Evolutionary conservation across 176 grass and related monocot species (phyloP), one percentile per base, ranked within the genome.

Genomic region (Zoysia japonica): DNA sequence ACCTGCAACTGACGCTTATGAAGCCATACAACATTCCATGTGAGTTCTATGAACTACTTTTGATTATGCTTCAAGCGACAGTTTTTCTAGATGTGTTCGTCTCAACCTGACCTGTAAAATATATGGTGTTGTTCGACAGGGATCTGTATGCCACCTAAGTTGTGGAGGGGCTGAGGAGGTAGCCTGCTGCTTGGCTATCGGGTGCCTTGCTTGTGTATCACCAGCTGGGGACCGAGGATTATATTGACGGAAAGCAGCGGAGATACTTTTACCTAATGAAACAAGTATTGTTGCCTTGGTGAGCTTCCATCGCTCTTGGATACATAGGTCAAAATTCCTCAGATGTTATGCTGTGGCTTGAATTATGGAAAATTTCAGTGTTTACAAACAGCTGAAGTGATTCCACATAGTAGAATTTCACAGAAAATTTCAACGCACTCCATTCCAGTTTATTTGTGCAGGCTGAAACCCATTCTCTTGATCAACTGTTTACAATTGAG

Each of bases 141-240:
- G 96, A 98, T 70, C 78, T 98, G 12, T 98, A 98, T 81, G 95
- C 95, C 52, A 89, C 89, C 57, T 98, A 98, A 47, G 83, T 94
- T 16, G 86, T 98, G 41, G 96, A 98, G 86, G 87, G 81, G 50
- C 82, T 98, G 88, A 94, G 96, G 79, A 88, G 96, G 83, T 98
- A 94, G 65, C 45, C 52, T 9, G 62, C 65, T n/a, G n/a, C n/a
- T n/a, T n/a, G n/a, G n/a, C n/a, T n/a, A n/a, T n/a, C n/a, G n/a
- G n/a, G n/a, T n/a, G n/a, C n/a, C n/a, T n/a, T n/a, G n/a, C n/a
- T 54, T 71, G 47, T 17, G 2, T 37, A 17, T 43, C 8, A 19
- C 36, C 44, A 10, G 46, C 35, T 9, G 14, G 0, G 48, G 43
- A 60, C 43, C 37, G 15, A 49, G 50, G 64, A 65, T 9, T 59